phyloP scores from a whole-genome alignment of 2,329 filamentous ascomycete genomes.

The Apiospora saccharicola region DNA sequence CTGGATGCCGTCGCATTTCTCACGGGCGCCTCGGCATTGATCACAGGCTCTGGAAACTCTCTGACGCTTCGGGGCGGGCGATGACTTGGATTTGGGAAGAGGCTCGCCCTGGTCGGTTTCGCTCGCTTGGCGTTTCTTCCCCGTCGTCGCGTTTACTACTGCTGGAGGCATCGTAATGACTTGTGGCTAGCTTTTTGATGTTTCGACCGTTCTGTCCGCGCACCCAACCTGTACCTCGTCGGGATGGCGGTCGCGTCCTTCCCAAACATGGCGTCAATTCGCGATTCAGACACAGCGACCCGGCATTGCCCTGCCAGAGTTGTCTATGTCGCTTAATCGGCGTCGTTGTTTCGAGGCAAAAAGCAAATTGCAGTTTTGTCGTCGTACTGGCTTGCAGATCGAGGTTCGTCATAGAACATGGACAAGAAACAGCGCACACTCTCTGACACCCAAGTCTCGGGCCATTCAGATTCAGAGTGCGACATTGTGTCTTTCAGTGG shows the following conservation, averaged over 20 bases:
- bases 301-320: slow-evolving; percentile 4
- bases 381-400: not conserved
- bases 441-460: slow-evolving; percentile 8
- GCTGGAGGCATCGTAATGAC: not conserved
- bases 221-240: slow-evolving; percentile 16
- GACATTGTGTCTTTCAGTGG: slow-evolving; percentile 21
- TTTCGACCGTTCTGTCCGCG: not conserved
- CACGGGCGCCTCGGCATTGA: slow-evolving; percentile 70
- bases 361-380: not conserved
- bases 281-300: not conserved
- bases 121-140: slow-evolving; percentile 41
- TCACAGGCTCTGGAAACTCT: slow-evolving; percentile 75
- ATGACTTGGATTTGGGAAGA: slow-evolving; percentile 25
- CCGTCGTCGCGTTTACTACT: slow-evolving; percentile 28
- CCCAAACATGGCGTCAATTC: slow-evolving; percentile 12
- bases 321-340: not conserved
- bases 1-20: slow-evolving; percentile 76
- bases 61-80: slow-evolving; percentile 61
- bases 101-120: slow-evolving; percentile 28
- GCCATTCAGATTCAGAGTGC: slow-evolving; percentile 14
- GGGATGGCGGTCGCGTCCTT: slow-evolving; percentile 1
- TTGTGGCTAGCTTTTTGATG: not conserved
- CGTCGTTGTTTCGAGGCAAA: not conserved
- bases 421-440: slow-evolving; percentile 11
- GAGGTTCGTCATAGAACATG: not conserved